Percentiles rank a stretch among this genome's conserved stretches.
These are phyloP conservation scores for Populus ilicifolia DNA, from an alignment of 345 rosid species.

Conservation along the genomic window DNA sequence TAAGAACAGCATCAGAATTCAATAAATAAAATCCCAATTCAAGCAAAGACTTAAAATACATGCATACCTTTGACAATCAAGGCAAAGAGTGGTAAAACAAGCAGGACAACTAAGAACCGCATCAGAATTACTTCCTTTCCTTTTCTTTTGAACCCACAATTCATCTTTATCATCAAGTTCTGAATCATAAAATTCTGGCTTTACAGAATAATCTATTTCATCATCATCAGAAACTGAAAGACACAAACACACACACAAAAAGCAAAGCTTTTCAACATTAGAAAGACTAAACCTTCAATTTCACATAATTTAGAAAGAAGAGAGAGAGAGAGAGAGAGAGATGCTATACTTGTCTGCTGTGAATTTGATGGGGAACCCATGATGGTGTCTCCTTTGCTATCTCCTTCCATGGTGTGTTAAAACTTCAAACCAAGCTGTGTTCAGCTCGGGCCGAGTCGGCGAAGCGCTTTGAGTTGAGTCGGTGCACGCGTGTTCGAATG, in stretches of 20 bases:
- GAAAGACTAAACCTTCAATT: background rate
- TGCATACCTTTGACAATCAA: conserved; percentile 69
- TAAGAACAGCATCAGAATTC: conserved; percentile 66
- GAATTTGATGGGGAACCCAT: background rate
- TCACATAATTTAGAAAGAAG: background rate
- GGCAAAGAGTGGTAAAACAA: conserved; percentile 78
- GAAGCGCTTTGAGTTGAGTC: too few species aligned
- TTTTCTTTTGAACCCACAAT: conserved; percentile 49
- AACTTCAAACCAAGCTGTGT: too few species aligned
- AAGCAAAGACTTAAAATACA: background rate
- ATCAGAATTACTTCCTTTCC: conserved; percentile 58
- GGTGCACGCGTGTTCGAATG: too few species aligned
- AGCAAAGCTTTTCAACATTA: background rate
- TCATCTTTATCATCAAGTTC: conserved; percentile 68
- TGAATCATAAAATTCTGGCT: conserved; percentile 71
- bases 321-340: background rate
- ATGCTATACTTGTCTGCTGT: background rate
- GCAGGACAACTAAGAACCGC: conserved; percentile 86
- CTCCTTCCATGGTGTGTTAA: too few species aligned
- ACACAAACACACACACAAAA: background rate
- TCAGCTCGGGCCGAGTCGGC: too few species aligned
- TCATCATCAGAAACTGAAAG: conserved; percentile 69
- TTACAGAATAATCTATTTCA: conserved; percentile 64
- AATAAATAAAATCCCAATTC: background rate
- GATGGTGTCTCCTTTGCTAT: too few species aligned